A percentile compares a stretch with the other conserved stretches of the same genome.
Evolutionary conservation across 495 filamentous ascomycete genomes (phyloP).

Genomic region (Penicillium verhagenii): DNA sequence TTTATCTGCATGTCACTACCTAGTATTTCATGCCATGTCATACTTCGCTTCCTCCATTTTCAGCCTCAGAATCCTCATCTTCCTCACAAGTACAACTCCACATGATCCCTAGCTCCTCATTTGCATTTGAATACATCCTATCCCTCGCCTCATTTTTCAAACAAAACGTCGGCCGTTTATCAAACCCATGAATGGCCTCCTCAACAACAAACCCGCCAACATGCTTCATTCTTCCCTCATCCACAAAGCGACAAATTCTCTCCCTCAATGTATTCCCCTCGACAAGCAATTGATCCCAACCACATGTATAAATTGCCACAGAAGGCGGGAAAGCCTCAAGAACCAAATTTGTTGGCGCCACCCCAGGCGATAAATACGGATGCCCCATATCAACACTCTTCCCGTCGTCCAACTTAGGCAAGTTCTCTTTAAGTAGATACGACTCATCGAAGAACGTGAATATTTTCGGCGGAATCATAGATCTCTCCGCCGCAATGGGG

Average conservation of each 20-base stretch:
- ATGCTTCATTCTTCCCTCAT: slow-evolving; percentile 8
- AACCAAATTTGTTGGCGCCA: slow-evolving; percentile 9
- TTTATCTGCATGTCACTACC: too few relatives aligned
- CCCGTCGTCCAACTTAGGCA: slow-evolving; percentile 9
- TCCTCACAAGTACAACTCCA: slow-evolving; percentile 12
- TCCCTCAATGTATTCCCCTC: slow-evolving; percentile 25
- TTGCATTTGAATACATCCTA: slow-evolving; percentile 23
- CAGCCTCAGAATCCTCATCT: background rate
- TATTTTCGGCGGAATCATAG: slow-evolving; percentile 10
- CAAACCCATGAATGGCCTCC: slow-evolving; percentile 26
- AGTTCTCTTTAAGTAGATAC: slow-evolving; percentile 10
- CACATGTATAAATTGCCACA: slow-evolving; percentile 27
- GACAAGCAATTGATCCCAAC: slow-evolving; percentile 26
- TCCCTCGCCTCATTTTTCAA: slow-evolving; percentile 13
- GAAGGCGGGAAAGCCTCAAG: slow-evolving; percentile 11
- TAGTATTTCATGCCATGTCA: too few relatives aligned
- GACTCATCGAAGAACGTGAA: slow-evolving; percentile 22
- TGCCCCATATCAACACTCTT: slow-evolving; percentile 18
- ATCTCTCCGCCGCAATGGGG: slow-evolving; percentile 11
- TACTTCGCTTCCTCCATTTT: too few relatives aligned
- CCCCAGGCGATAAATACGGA: slow-evolving; percentile 25
- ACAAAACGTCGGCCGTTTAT: slow-evolving; percentile 26
- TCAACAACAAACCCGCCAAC: slow-evolving; percentile 20
- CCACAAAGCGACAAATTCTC: slow-evolving; percentile 13
- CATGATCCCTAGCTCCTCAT: slow-evolving; percentile 17